A percentile compares a stretch with the other conserved stretches of the same genome.
Conservation (phyloP, 2,329 filamentous ascomycete species). For the Cyclaneusma minus region DNA sequence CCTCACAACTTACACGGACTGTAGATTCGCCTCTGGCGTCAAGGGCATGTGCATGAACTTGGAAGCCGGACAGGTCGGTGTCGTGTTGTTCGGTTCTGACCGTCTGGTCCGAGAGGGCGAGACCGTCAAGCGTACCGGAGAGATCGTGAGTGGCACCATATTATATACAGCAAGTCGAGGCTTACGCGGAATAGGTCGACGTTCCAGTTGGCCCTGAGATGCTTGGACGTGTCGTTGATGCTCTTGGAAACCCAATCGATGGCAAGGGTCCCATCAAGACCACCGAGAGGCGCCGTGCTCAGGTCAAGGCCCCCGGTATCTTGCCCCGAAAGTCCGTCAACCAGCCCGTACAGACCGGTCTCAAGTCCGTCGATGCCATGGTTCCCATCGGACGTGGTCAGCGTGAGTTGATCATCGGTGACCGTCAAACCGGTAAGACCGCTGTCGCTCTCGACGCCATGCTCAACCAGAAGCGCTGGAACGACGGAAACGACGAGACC, state of each 20-base stretch:
- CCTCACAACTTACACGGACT: constrained; percentile 10
- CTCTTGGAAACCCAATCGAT: constrained; percentile 97
- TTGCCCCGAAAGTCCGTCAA: constrained; percentile 93
- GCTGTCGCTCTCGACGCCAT: constrained; percentile 96
- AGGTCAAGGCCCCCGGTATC: constrained; percentile 98
- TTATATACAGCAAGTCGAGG: not conserved
- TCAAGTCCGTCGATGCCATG: constrained; percentile 99
- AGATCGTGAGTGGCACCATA: constrained; percentile 62
- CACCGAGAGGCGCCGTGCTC: constrained; percentile 84
- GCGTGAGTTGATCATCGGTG: constrained; percentile 99
- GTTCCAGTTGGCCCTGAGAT: constrained; percentile 85
- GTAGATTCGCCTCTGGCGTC: constrained; percentile 89
- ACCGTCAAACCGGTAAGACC: constrained; percentile 99
- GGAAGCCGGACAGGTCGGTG: constrained; percentile 99
- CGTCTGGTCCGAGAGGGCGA: constrained; percentile 99
- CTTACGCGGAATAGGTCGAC: constrained; percentile 53
- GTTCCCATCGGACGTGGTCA: constrained; percentile 99
- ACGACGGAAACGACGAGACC: constrained; percentile 67
- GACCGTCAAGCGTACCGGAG: constrained; percentile 97
- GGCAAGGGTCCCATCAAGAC: constrained; percentile 96
- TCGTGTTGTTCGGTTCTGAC: constrained; percentile 99
- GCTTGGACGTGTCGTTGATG: constrained; percentile 96
- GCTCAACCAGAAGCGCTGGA: constrained; percentile 99
- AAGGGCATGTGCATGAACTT: constrained; percentile 99
- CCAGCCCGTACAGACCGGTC: constrained; percentile 97